Conservation (phyloP, 371 early-diverging fungal genomes). For the Mucor indicus region DNA sequence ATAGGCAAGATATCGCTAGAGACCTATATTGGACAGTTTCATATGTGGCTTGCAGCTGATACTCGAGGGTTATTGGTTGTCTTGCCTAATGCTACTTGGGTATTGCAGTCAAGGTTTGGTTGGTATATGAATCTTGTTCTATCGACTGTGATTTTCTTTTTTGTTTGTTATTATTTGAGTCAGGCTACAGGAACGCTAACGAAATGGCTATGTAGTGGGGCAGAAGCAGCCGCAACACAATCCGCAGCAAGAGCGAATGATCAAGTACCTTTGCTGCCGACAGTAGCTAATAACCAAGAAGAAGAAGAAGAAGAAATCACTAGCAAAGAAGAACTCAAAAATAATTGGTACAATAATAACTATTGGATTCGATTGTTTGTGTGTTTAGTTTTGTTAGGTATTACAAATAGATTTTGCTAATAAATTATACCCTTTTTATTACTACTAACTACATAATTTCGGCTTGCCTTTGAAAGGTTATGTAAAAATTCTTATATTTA, state of each 20-base stretch:
- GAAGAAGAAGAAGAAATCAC: neutral
- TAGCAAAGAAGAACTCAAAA: neutral
- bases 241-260: neutral
- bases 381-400: neutral
- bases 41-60: conserved; percentile 75
- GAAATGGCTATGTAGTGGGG: conserved; percentile 32
- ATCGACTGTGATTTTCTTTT: conserved; percentile 52
- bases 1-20: conserved; percentile 70
- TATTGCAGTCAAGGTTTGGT: conserved; percentile 23
- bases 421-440: conserved; percentile 1
- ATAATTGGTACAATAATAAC: neutral
- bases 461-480: too few species aligned
- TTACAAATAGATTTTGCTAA: conserved; percentile 2
- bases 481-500: too few species aligned
- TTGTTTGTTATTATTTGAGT: conserved; percentile 51
- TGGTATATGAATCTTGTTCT: conserved; percentile 59
- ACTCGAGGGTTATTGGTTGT: conserved; percentile 65
- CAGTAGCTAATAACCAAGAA: neutral
- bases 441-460: too few species aligned
- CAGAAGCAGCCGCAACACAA: conserved; percentile 2
- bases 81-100: conserved; percentile 29
- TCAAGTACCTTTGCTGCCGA: neutral
- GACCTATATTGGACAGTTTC: conserved; percentile 79
- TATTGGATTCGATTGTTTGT: neutral
- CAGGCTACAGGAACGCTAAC: conserved; percentile 51